These are phyloP conservation scores for Zymoseptoria tritici DNA, from an alignment of 2,329 filamentous ascomycete genomes.

Conservation along the genomic window DNA sequence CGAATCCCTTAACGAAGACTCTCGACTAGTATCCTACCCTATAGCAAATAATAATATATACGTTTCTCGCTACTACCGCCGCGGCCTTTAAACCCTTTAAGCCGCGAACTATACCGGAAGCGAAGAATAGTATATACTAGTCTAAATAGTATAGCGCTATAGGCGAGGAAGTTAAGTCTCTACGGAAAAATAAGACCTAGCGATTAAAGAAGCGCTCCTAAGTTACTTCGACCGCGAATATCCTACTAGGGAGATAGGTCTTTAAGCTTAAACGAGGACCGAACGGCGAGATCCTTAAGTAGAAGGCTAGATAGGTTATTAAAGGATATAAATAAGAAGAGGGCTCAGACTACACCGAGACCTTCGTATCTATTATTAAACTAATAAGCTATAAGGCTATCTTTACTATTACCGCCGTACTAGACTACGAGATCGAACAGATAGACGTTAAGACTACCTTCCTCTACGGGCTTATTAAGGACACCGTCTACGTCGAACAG, in stretches of 20 bases:
- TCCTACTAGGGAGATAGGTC: too few relatives aligned
- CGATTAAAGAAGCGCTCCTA: neutral
- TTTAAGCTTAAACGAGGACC: too few relatives aligned
- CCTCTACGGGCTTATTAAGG: conserved; percentile 23
- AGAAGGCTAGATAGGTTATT: conserved; percentile 24
- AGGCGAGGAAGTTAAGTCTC: neutral
- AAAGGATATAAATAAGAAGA: conserved; percentile 22
- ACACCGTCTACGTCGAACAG: conserved; percentile 27
- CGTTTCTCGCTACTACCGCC: neutral
- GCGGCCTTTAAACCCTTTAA: neutral
- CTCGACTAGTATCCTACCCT: neutral
- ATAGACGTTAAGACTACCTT: conserved; percentile 31
- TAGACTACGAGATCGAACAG: conserved; percentile 23
- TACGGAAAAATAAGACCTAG: neutral
- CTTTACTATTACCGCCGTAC: conserved; percentile 18
- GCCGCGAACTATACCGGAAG: neutral
- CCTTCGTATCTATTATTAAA: too few relatives aligned
- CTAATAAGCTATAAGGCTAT: too few relatives aligned
- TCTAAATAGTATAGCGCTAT: neutral
- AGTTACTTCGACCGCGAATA: too few relatives aligned
- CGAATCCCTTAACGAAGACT: neutral
- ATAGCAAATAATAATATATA: too few relatives aligned
- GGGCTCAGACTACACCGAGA: conserved; percentile 26
- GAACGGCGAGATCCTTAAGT: too few relatives aligned
- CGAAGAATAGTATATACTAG: neutral